Percentiles rank a stretch among this genome's conserved stretches.
These are phyloP conservation scores for Goffeauzyma gilvescens DNA, from an alignment of 768 basidiomycete species.

Conservation along the genomic window DNA sequence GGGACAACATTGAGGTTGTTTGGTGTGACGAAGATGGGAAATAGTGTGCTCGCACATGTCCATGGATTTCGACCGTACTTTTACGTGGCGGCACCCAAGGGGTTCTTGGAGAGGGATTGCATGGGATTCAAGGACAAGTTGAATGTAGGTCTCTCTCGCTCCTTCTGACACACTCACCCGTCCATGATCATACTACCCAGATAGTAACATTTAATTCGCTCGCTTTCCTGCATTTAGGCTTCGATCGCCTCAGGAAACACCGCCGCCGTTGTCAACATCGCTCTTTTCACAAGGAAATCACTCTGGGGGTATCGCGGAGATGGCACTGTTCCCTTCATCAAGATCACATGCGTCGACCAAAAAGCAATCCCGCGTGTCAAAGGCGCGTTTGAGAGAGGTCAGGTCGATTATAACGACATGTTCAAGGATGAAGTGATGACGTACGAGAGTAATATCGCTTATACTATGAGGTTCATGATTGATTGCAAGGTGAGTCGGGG, in stretches of 20 bases:
- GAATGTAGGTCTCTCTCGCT: constrained; percentile 43
- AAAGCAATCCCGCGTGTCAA: constrained; percentile 65
- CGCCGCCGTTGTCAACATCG: constrained; percentile 38
- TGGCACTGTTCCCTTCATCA: constrained; percentile 59
- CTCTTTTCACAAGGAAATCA: constrained; percentile 48
- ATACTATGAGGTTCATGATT: constrained; percentile 88
- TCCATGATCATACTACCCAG: neutral
- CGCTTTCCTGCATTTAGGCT: constrained; percentile 7
- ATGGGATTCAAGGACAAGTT: constrained; percentile 47
- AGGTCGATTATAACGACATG: constrained; percentile 47
- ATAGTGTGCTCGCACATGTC: constrained; percentile 73
- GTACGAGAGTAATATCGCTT: constrained; percentile 86
- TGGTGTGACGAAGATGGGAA: constrained; percentile 76
- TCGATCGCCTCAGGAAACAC: constrained; percentile 17
- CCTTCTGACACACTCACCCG: no score
- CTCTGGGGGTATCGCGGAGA: constrained; percentile 84
- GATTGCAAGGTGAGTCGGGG: constrained; percentile 61
- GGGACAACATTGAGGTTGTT: constrained; percentile 48
- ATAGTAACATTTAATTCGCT: neutral
- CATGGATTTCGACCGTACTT: constrained; percentile 80
- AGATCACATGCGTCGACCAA: constrained; percentile 55
- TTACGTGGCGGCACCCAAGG: constrained; percentile 69
- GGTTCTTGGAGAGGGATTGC: constrained; percentile 53
- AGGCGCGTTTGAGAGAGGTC: constrained; percentile 75
- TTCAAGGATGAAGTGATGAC: constrained; percentile 45